Percentiles rank a stretch among this genome's conserved stretches.
Evolutionary conservation across 2,329 filamentous ascomycete genomes (phyloP).

Genomic region (Penicillium palitans): DNA sequence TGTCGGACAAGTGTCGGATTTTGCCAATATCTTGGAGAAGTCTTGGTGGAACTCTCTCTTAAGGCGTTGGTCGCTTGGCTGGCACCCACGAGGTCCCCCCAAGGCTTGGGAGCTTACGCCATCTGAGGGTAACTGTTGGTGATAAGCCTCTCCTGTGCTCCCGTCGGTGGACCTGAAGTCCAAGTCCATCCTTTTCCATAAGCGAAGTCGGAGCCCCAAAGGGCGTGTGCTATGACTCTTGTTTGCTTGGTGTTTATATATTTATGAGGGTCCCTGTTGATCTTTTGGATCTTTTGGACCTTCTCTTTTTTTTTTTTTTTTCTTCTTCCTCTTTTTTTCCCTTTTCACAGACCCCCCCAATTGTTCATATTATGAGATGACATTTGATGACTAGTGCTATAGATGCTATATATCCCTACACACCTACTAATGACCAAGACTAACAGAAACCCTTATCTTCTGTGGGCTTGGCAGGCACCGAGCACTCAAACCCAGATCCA

Average conservation of each 20-base stretch:
- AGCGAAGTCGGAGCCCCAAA: conserved; percentile 11
- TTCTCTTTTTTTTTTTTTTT: not conserved
- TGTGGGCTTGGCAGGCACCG: conserved; percentile 5
- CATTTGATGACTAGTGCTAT: not conserved
- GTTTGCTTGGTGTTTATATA: conserved; percentile 3
- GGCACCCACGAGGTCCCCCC: not conserved
- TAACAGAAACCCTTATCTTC: conserved; percentile 18
- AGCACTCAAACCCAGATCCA: conserved; percentile 19
- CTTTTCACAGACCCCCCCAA: not conserved
- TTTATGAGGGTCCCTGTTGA: not conserved
- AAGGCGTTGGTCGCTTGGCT: not conserved
- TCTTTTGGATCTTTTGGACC: not conserved
- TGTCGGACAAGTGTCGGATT: no score
- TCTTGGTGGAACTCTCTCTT: not conserved
- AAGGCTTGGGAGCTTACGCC: conserved; percentile 1
- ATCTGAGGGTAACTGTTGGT: not conserved
- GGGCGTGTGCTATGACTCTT: conserved; percentile 9
- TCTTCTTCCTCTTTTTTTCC: not conserved
- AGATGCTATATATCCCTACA: not conserved
- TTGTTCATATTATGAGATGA: not conserved
- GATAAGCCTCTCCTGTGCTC: not conserved
- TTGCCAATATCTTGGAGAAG: not conserved
- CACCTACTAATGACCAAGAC: conserved; percentile 7
- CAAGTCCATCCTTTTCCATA: not conserved
- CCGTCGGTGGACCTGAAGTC: conserved; percentile 5